These are phyloP conservation scores for Amanita phalloides DNA, from an alignment of 768 basidiomycete species.

Conservation along the genomic window DNA sequence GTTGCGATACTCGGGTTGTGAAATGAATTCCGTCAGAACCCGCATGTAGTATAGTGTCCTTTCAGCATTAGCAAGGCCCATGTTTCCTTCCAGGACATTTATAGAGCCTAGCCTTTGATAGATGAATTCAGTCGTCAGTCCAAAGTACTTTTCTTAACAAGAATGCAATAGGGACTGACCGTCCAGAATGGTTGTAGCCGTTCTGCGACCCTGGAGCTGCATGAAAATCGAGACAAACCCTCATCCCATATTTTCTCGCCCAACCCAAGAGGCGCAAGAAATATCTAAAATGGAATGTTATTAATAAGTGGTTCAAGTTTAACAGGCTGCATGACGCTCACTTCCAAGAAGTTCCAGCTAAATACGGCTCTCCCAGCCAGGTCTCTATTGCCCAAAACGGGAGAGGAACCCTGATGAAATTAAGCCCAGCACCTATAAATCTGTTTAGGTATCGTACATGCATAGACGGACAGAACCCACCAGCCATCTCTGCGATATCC, in stretches of 20 bases:
- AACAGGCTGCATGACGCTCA: slow-evolving; percentile 12
- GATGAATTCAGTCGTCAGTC: not conserved
- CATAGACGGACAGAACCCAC: slow-evolving; percentile 9
- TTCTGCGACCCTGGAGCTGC: slow-evolving; percentile 75
- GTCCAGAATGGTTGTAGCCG: slow-evolving; percentile 60
- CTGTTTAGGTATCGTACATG: not conserved
- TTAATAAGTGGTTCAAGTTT: not conserved
- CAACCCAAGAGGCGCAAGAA: slow-evolving; percentile 67
- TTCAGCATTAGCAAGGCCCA: slow-evolving; percentile 84
- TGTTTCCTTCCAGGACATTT: slow-evolving; percentile 58
- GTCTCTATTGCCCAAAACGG: slow-evolving; percentile 83
- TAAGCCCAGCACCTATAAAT: slow-evolving; percentile 54
- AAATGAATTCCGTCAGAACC: slow-evolving; percentile 69
- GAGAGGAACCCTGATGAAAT: slow-evolving; percentile 74
- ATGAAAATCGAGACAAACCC: slow-evolving; percentile 75
- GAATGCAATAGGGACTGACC: slow-evolving; percentile 8
- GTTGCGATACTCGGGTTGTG: slow-evolving; percentile 41
- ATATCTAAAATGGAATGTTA: slow-evolving; percentile 31
- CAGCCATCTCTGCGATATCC: slow-evolving; percentile 80
- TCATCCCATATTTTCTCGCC: slow-evolving; percentile 85
- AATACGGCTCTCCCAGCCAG: slow-evolving; percentile 65
- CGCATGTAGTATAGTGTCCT: slow-evolving; percentile 70
- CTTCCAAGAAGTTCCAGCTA: slow-evolving; percentile 68
- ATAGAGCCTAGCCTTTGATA: slow-evolving; percentile 28
- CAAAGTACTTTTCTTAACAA: not conserved